Evolutionary conservation across 495 filamentous ascomycete species (phyloP), one percentile per base, ranked within the genome.

Genomic region (Hypoxylon lienhwacheense): DNA sequence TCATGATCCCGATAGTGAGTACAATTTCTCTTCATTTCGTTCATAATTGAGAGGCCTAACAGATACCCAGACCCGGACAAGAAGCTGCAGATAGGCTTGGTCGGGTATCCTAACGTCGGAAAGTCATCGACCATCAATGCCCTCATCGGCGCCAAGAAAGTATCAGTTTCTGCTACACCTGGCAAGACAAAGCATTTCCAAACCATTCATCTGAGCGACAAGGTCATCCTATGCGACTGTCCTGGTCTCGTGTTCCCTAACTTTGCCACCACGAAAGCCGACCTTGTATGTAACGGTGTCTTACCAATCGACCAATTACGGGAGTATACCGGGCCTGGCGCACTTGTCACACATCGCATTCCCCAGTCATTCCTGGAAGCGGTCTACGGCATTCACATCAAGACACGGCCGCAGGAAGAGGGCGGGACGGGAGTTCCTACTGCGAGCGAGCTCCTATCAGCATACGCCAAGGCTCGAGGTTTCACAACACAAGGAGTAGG

Each of bases 111-210:
- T 55, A 99, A 99, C 73, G 95, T 97, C 59, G 95, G 95, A 64
- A 99, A 99, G 71, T 97, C 95, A 5, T 96, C 90, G 31, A 99
- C 95, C 5, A 97, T 99, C 78, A 99, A 99, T 73, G 92, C 95
- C 8, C 83, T 99, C 31, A 89, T 97, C 50, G 95, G 95, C 42
- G 87, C 95, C 46, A 97, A 96, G 79, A 97, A 97, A 73, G 95
- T 99, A 3, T 97, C 92, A 1, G 95, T 99, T 31, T 97, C 95
- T 29, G 85, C 92, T 20, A 99, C 95, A 1, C 95, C 95, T 4
- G 95, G 95, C 49, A 99, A 97, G 72, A 99, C 95, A 7, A 99
- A 99, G 74, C 95, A 99, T 65, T 99, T 99, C 75, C 95, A 99
- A 69, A 99, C 95, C 12, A 90, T 99, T 57, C 92, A 96, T 68